Percentiles rank a stretch among this genome's conserved stretches.
phyloP scores from a whole-genome alignment of 1,139 yeast species.

The Debaryomycetaceae sp. region DNA sequence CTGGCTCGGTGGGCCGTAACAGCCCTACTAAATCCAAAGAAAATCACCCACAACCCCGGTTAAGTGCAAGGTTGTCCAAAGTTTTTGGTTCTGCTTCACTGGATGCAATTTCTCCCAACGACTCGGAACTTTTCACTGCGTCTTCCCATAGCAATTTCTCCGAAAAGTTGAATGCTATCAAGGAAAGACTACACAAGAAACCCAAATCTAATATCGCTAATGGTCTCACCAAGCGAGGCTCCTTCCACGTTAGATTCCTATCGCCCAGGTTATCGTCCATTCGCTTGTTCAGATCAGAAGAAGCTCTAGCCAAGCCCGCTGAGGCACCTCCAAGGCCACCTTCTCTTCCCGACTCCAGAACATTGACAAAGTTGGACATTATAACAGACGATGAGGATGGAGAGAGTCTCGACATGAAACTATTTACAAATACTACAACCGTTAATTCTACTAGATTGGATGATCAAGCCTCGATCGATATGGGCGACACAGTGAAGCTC shows the following conservation, averaged over 20 bases:
- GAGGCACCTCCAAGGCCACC: neutral
- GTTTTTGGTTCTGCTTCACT: neutral
- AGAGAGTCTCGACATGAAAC: neutral
- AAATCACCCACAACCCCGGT: neutral
- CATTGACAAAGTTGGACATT: neutral
- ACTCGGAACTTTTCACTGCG: neutral
- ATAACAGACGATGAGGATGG: neutral
- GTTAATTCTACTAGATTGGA: neutral
- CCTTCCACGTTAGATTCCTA: constrained; percentile 1
- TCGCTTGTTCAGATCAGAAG: neutral
- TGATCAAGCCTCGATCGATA: neutral
- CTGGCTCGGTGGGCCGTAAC: neutral
- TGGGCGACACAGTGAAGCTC: neutral
- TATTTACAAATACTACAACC: neutral
- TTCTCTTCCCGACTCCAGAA: neutral
- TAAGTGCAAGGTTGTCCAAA: neutral
- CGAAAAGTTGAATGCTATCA: constrained; percentile 2
- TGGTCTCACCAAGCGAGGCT: neutral
- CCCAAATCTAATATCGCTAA: constrained; percentile 2
- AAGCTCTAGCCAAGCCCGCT: neutral
- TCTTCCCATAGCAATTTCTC: constrained; percentile 2
- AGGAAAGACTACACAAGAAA: constrained; percentile 3
- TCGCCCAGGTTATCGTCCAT: constrained; percentile 3
- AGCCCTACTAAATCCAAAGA: neutral
- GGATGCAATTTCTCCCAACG: neutral